Conservation (phyloP, 2,329 filamentous ascomycete species). For the Incumbomyces lentus region DNA sequence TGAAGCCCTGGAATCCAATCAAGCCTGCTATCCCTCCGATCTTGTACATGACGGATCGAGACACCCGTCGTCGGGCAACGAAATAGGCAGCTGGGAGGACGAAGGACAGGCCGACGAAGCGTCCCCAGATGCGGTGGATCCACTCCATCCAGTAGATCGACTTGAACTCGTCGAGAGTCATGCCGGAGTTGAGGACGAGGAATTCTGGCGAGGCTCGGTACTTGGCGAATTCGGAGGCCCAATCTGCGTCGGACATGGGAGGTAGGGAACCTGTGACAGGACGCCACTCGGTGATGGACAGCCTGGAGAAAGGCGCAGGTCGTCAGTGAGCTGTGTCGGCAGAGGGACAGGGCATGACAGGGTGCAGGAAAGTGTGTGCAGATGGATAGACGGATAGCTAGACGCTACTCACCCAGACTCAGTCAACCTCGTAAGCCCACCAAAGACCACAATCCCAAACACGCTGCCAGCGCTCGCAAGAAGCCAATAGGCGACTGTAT, state of each 20-base stretch:
- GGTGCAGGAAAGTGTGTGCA: too few species aligned
- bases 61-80: slow-evolving; percentile 67
- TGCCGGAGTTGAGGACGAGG: slow-evolving; percentile 79
- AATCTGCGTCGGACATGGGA: slow-evolving; percentile 66
- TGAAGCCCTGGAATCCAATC: slow-evolving; percentile 88
- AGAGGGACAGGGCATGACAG: too few species aligned
- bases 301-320: slow-evolving; percentile 37
- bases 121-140: slow-evolving; percentile 89
- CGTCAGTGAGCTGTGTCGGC: too few species aligned
- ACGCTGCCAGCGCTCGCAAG: slow-evolving; percentile 84
- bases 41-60: slow-evolving; percentile 63
- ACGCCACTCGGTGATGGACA: slow-evolving; percentile 98
- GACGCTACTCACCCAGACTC: slow-evolving; percentile 97
- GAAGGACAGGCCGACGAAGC: slow-evolving; percentile 81
- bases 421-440: slow-evolving; percentile 82
- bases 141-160: slow-evolving; percentile 99
- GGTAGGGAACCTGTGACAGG: slow-evolving; percentile 88
- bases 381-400: too few species aligned
- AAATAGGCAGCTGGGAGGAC: slow-evolving; percentile 83
- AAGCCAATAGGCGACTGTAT: slow-evolving; percentile 81
- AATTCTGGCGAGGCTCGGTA: slow-evolving; percentile 92
- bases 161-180: slow-evolving; percentile 90
- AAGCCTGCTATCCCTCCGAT: slow-evolving; percentile 74
- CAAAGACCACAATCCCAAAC: slow-evolving; percentile 93
- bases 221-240: slow-evolving; percentile 87